A percentile compares a stretch with the other conserved stretches of the same genome.
These are phyloP conservation scores for Tetrapisispora phaffii DNA, from an alignment of 805 yeast genomes.

Conservation along the genomic window DNA sequence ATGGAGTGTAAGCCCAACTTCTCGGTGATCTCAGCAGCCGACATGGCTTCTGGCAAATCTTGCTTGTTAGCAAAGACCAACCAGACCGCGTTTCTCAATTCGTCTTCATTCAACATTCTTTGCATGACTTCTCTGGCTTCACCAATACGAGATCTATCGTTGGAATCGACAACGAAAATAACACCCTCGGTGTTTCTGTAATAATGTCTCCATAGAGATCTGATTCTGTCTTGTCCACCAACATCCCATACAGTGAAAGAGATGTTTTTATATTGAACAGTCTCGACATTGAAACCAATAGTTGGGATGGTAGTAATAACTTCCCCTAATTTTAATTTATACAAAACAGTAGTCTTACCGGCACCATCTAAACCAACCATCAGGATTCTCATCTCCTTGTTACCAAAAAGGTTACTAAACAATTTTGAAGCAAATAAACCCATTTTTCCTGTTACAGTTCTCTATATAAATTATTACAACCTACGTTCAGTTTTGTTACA, in stretches of 20 bases:
- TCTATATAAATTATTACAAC: too few species aligned
- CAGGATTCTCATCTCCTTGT: conserved; percentile 94
- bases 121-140: conserved; percentile 98
- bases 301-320: conserved; percentile 95
- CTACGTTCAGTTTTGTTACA: too few species aligned
- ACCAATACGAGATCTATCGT: conserved; percentile 94
- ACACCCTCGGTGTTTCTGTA: conserved; percentile 98
- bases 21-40: conserved; percentile 96
- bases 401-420: conserved; percentile 91
- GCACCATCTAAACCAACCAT: conserved; percentile 99
- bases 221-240: conserved; percentile 98
- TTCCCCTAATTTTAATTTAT: conserved; percentile 91
- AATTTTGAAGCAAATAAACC: conserved; percentile 92
- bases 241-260: conserved; percentile 98
- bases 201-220: conserved; percentile 98
- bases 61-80: conserved; percentile 96
- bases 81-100: conserved; percentile 90
- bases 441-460: conserved; percentile 58
- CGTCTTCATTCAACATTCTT: conserved; percentile 97
- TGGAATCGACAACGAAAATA: conserved; percentile 93
- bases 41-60: conserved; percentile 98
- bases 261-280: conserved; percentile 94
- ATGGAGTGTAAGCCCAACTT: conserved; percentile 92
- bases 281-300: conserved; percentile 94
- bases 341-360: conserved; percentile 94